A percentile compares a stretch with the other conserved stretches of the same genome.
These are phyloP conservation scores for Huntiella decipiens DNA, from an alignment of 2,329 filamentous ascomycete genomes.

Conservation along the genomic window DNA sequence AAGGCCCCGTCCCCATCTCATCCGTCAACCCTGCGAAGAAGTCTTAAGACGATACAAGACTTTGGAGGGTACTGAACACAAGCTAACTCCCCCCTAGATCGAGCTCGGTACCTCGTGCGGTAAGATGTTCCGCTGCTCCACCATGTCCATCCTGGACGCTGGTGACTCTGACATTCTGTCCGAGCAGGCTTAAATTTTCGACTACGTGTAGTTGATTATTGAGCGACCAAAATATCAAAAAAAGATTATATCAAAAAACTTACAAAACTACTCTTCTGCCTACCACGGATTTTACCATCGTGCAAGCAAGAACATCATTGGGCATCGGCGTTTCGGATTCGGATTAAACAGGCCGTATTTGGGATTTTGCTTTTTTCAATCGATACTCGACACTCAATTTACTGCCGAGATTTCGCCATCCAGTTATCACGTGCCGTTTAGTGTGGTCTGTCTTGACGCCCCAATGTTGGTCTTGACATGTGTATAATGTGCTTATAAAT, in stretches of 20 bases:
- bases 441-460: too few relatives aligned
- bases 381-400: too few relatives aligned
- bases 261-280: constrained; percentile 1
- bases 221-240: constrained; percentile 5
- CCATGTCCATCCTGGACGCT: constrained; percentile 91
- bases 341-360: constrained; percentile 2
- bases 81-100: constrained; percentile 55
- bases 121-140: constrained; percentile 97
- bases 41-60: constrained; percentile 40
- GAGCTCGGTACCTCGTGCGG: constrained; percentile 96
- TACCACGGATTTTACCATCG: background rate
- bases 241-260: constrained; percentile 2
- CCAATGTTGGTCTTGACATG: too few relatives aligned
- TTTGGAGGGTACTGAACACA: constrained; percentile 60
- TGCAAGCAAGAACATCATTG: constrained; percentile 1
- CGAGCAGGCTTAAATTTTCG: constrained; percentile 31
- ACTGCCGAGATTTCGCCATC: too few relatives aligned
- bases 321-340: constrained; percentile 7
- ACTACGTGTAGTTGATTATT: constrained; percentile 6
- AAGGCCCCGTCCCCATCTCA: background rate
- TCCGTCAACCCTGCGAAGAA: constrained; percentile 69
- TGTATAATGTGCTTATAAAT: too few relatives aligned
- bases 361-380: constrained; percentile 5
- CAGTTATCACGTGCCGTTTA: too few relatives aligned
- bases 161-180: constrained; percentile 96